Evolutionary conservation across 2,329 filamentous ascomycete genomes (phyloP), one percentile per base, ranked within the genome.

Genomic region (Seiridium cupressi): DNA sequence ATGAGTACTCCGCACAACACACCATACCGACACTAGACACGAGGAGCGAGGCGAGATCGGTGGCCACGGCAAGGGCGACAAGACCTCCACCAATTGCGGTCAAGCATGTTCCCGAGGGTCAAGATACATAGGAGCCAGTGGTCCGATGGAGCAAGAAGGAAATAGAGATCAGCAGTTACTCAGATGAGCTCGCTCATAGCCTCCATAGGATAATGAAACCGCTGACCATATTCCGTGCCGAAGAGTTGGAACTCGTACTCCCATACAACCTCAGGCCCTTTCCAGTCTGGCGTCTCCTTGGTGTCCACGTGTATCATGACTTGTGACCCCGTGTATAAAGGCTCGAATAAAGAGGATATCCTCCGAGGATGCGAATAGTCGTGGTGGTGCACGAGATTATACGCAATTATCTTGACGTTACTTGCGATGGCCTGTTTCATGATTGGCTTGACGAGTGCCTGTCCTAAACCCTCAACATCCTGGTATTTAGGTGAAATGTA

Each of bases 401-500:
- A 55, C 26, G 51, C 40, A 18, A 55, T 42, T 2, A 55, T 38
- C 13, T 34, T 42, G 18, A 55, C 5, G 26, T 55, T 42, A 8
- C 9, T 40, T 4, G 51, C 51, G 26, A 55, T 9, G 6, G 51
- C 51, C 5, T 38, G 36, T 18, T 44, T 38, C 40, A 44, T 40
- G 7, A 55, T 35, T 32, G 51, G 40, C 38, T 36, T n/a, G 6
- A 44, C 11, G 2, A 55, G 38, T 10, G 36, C 51, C 9, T 18
- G 35, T 55, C 36, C 38, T 31, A 55, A 34, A 7, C 51, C 51
- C 31, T 55, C 18, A 18, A 55, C n/a, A 5, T 55, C 36, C 11
- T 55, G 51, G 13, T 55, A 55, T 11, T 55, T n/a, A 42, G 51
- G 51, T 18, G 44, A n/a, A 9, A 55, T 55, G 36, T 44, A 44